These are phyloP conservation scores for Collybia sordida DNA, from an alignment of 768 basidiomycete genomes.

Conservation along the genomic window DNA sequence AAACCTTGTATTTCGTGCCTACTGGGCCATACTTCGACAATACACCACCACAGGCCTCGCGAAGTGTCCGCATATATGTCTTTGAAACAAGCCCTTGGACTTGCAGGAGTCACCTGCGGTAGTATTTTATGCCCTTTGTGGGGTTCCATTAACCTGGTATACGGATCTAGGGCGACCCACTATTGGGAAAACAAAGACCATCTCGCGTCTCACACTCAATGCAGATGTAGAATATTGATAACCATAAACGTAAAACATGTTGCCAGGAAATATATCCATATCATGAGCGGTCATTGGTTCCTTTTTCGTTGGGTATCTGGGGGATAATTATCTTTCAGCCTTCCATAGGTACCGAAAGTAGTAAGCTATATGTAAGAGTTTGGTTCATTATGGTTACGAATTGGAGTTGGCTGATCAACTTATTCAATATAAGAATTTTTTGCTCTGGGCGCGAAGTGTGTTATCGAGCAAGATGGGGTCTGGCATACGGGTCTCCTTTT, in stretches of 20 bases:
- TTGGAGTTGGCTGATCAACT: conserved; percentile 8
- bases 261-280: conserved; percentile 66
- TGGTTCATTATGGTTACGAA: background rate
- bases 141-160: conserved; percentile 64
- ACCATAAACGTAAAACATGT: conserved; percentile 67
- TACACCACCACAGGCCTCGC: conserved; percentile 60
- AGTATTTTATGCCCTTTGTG: conserved; percentile 50
- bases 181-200: too few relatives aligned
- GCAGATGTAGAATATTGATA: conserved; percentile 43
- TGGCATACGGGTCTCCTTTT: conserved; percentile 33
- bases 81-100: conserved; percentile 41
- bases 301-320: conserved; percentile 57
- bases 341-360: conserved; percentile 45
- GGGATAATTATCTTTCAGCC: conserved; percentile 61
- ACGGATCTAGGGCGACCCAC: conserved; percentile 70
- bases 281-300: conserved; percentile 67
- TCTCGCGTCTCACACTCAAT: conserved; percentile 45
- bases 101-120: conserved; percentile 36
- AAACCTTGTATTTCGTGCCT: conserved; percentile 16
- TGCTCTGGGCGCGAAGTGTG: conserved; percentile 50
- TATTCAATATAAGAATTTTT: conserved; percentile 42
- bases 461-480: conserved; percentile 34
- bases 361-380: conserved; percentile 42
- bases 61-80: conserved; percentile 56
- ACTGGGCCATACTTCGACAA: conserved; percentile 22